Base-by-base conservation (phyloP, 768 basidiomycete genomes). In the Sistotremastrum suecicum region DNA sequence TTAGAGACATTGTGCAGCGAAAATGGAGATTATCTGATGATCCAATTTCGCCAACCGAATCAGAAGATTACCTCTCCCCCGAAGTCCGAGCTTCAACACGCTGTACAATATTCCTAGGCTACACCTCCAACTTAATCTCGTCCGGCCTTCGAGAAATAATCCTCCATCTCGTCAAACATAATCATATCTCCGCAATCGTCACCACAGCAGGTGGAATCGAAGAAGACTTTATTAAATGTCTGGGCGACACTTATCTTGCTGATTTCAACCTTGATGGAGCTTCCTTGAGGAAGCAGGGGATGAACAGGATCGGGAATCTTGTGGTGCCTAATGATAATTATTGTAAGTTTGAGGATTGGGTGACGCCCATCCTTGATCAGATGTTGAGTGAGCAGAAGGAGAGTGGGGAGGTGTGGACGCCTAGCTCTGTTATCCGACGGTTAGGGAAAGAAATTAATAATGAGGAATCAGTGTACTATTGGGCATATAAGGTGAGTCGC, bases 341-440 rank as follows among this genome's bases (percentile, higher is more conserved):
- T 63, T 98, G 95, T 78, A 83, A 86, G 56, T 99, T 98, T 54
- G 95, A 99, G 64, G 94, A 98, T 60, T 99, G 95, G 95, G 75
- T 98, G n/a, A 80, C 78, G 12, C 95, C 95, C 2, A 86, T 97
- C 46, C 74, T 99, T 37, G 83, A 98, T 57, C 58, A 67, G 32
- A 88, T 99, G 88, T 74, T 97, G 32, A 74, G 66, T 7, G 95
- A 99, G 58, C 95, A 99, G 64, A 75, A 78, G 51, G 64, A 68
- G 46, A 70, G 64, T 38, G 78, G 80, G 31, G 59, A 63, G 49
- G 71, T 81, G 45, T 98, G 95, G 95, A 78, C 84, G 2, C 95
- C 95, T n/a, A 94, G 91, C 58, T 72, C 77, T 9, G 90, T 99
- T 59, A 95, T 98, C 54, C 75, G 72, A 30, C 68, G 95, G 45